Evolutionary conservation across 1,284 basidiomycete species (phyloP).

Genomic region (Heterobasidion irregulare): DNA sequence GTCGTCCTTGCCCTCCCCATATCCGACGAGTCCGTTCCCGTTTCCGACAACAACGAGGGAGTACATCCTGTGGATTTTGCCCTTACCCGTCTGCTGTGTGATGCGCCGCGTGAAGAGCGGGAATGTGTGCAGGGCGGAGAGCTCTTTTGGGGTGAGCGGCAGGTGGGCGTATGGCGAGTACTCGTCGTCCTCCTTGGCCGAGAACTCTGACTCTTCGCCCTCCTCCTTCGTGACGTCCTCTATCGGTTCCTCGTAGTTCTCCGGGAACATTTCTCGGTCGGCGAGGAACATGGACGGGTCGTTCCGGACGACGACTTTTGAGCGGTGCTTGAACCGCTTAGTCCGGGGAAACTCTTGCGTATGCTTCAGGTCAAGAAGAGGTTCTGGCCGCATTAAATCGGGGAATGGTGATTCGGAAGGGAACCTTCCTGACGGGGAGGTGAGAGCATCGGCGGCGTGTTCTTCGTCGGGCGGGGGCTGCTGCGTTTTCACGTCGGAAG

Average conservation of each 20-base stretch:
- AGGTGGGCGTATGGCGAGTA: constrained; percentile 17
- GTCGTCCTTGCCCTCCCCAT: constrained; percentile 80
- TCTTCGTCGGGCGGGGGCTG: not conserved
- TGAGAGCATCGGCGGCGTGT: not conserved
- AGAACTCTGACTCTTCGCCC: constrained; percentile 7
- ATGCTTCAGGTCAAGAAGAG: constrained; percentile 52
- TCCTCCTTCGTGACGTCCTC: not conserved
- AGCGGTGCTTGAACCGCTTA: constrained; percentile 38
- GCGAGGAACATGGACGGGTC: constrained; percentile 31
- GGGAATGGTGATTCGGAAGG: constrained; percentile 28
- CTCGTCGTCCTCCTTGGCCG: constrained; percentile 6
- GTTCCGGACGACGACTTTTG: constrained; percentile 57
- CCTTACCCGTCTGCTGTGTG: constrained; percentile 82
- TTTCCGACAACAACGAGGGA: constrained; percentile 78
- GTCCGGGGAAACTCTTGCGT: constrained; percentile 43
- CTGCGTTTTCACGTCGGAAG: constrained; percentile 5
- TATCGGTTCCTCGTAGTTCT: constrained; percentile 1
- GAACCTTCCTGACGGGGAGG: constrained; percentile 1
- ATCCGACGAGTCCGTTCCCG: constrained; percentile 83
- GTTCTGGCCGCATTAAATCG: constrained; percentile 51
- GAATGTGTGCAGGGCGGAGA: constrained; percentile 42
- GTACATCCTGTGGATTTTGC: constrained; percentile 65
- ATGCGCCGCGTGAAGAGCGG: constrained; percentile 54
- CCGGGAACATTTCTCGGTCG: constrained; percentile 11
- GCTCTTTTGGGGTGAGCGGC: constrained; percentile 16